Evolutionary conservation across 2,329 filamentous ascomycete species (phyloP), one percentile per base, ranked within the genome.

Genomic region (Colletotrichum shisoi): DNA sequence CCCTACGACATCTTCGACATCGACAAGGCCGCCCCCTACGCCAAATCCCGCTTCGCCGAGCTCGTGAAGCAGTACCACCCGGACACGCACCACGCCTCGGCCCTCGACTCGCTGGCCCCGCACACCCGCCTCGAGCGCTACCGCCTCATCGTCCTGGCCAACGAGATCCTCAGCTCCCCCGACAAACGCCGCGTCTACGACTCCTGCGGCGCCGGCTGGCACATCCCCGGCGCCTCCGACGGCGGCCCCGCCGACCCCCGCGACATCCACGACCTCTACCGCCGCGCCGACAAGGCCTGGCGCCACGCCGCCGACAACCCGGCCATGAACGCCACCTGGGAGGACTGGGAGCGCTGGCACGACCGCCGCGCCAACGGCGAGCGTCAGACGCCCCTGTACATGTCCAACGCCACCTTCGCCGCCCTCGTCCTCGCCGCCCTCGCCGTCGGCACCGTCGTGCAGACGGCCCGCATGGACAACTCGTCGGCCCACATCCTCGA

Each of bases 51-150:
- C 67, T 99, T 93, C 83, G 95, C 96, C 78, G 86, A 94, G 74
- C 87, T 99, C 59, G 95, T 96, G 65, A 99, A 98, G 81, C 83
- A 96, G 53, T 99, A 99, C 80, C 95, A 99, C 75, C 95, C 95
- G 0, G 95, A 99, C 77, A 87, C 86, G 67, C 82, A 80, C 69
- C 70, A 67, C 69, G 77, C 81, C 70, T 52, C 51, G 9, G 59
- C 56, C 6, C 62, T 68, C 24, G 62, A 68, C 46, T 31, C 56
- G 51, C 57, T 69, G 6, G 31, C 54, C 31, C 83, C 85, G 21
- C 79, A 86, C 31, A 84, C 86, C 37, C 89, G 90, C 69, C 83
- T 95, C n/a, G 92, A 97, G 75, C 91, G 95, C 56, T 99, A 98
- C 78, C 90, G 92, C 39, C 86, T 99, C 42, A 85, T 98, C 63